A percentile compares a stretch with the other conserved stretches of the same genome.
Conservation (phyloP, 129 eudicot species). For the Sambucus nigra region DNA sequence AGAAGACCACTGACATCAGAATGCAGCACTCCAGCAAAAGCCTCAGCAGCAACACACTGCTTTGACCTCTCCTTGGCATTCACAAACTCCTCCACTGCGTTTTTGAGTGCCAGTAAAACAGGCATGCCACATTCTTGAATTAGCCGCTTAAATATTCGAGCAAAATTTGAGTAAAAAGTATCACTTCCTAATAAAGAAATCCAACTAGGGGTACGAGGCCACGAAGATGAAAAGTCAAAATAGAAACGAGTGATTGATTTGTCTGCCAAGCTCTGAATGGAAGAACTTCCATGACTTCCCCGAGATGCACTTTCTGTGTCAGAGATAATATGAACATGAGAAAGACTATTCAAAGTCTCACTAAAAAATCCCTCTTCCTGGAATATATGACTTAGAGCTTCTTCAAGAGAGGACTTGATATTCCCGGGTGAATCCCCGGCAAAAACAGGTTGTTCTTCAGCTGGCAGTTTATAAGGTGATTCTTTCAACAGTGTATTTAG, state of each 20-base stretch:
- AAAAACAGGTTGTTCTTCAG: conserved; percentile 17
- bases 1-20: conserved; percentile 78
- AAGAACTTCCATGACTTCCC: conserved; percentile 63
- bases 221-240: conserved; percentile 88
- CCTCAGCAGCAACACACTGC: conserved; percentile 98
- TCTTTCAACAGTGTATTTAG: conserved; percentile 82
- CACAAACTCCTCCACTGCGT: conserved; percentile 60
- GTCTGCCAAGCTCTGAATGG: conserved; percentile 88
- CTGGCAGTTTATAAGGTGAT: conserved; percentile 69
- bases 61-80: conserved; percentile 83
- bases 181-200: conserved; percentile 80
- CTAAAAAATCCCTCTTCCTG: conserved; percentile 86
- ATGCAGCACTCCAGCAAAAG: conserved; percentile 86
- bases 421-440: conserved; percentile 28
- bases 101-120: conserved; percentile 51
- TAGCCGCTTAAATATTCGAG: conserved; percentile 83
- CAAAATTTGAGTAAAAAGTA: conserved; percentile 87
- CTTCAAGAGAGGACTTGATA: conserved; percentile 72
- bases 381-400: conserved; percentile 52
- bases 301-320: conserved; percentile 65
- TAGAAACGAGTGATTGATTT: conserved; percentile 95
- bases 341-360: conserved; percentile 74
- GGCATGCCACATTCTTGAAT: conserved; percentile 91
- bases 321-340: conserved; percentile 75
- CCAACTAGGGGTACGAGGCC: conserved; percentile 99